Conservation (phyloP, 192 early-diverging fungal species). For the Coemansia sp. region DNA sequence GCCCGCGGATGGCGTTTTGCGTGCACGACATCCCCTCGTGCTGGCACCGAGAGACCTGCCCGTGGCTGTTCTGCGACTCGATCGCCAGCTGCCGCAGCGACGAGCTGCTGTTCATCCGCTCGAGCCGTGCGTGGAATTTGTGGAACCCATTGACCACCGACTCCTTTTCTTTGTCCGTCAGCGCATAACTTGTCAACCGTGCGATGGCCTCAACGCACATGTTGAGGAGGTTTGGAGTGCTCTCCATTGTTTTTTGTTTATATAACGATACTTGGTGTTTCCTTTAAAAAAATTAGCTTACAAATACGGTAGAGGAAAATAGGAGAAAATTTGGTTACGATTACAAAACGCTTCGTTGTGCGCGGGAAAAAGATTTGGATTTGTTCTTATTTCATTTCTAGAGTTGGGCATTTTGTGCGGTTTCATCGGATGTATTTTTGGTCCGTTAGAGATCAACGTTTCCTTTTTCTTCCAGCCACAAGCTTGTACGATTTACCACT, state of each 20-base stretch:
- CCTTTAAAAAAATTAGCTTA: too few species aligned
- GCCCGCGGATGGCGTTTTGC: constrained; percentile 65
- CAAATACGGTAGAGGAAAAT: background rate
- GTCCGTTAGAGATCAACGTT: too few species aligned
- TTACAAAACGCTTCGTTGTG: background rate
- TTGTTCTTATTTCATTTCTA: too few species aligned
- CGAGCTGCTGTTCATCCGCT: constrained; percentile 59
- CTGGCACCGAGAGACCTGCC: constrained; percentile 37
- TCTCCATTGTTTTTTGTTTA: background rate
- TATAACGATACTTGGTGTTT: too few species aligned
- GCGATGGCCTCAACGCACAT: constrained; percentile 65
- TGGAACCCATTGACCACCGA: constrained; percentile 56
- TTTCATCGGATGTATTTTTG: too few species aligned
- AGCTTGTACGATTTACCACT: too few species aligned
- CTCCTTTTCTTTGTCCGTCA: constrained; percentile 69
- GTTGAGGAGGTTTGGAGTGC: constrained; percentile 39
- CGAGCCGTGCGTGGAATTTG: constrained; percentile 64
- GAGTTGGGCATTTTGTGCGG: too few species aligned
- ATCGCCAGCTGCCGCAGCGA: constrained; percentile 33
- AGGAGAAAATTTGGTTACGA: background rate
- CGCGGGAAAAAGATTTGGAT: too few species aligned
- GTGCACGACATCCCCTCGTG: constrained; percentile 64
- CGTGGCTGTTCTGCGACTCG: constrained; percentile 25
- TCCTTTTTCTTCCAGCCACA: too few species aligned
- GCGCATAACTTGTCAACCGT: constrained; percentile 57